Evolutionary conservation across 2,329 filamentous ascomycete genomes (phyloP).

Genomic region (Fusarium sulawesiense): DNA sequence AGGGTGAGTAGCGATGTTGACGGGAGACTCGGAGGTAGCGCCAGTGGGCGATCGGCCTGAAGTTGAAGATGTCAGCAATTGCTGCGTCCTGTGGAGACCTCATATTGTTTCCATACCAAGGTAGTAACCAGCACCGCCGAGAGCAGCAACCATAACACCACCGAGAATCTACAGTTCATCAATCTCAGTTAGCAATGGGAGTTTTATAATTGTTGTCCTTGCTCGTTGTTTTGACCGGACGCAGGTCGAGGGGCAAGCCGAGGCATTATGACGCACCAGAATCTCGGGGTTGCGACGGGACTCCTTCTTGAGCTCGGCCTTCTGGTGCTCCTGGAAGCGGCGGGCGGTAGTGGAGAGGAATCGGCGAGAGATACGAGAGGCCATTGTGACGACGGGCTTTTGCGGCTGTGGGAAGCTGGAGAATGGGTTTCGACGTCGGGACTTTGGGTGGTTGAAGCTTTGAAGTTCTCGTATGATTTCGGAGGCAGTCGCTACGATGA

Average conservation of each 20-base stretch:
- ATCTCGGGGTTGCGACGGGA: constrained; percentile 65
- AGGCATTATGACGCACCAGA: constrained; percentile 56
- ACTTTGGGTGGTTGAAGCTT: constrained; percentile 42
- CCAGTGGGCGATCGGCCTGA: constrained; percentile 85
- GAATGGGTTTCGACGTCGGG: constrained; percentile 34
- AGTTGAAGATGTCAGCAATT: constrained; percentile 40
- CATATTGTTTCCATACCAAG: constrained; percentile 68
- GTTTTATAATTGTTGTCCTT: neutral
- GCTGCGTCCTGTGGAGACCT: constrained; percentile 7
- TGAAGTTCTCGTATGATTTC: constrained; percentile 51
- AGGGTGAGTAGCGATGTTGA: constrained; percentile 85
- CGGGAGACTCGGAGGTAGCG: constrained; percentile 81
- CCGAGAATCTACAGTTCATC: constrained; percentile 77
- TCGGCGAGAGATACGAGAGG: constrained; percentile 67
- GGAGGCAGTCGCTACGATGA: constrained; percentile 32
- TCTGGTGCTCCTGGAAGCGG: constrained; percentile 59
- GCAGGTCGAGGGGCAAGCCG: constrained; percentile 27
- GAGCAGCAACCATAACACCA: constrained; percentile 88
- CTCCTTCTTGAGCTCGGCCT: constrained; percentile 66
- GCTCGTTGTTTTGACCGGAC: constrained; percentile 10
- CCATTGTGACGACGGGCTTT: constrained; percentile 58
- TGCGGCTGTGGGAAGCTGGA: constrained; percentile 26
- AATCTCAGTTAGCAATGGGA: constrained; percentile 30
- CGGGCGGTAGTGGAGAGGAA: constrained; percentile 66
- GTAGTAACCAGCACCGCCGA: constrained; percentile 90